phyloP scores from a whole-genome alignment of 345 rosid genomes.

The Salix purpurea region DNA sequence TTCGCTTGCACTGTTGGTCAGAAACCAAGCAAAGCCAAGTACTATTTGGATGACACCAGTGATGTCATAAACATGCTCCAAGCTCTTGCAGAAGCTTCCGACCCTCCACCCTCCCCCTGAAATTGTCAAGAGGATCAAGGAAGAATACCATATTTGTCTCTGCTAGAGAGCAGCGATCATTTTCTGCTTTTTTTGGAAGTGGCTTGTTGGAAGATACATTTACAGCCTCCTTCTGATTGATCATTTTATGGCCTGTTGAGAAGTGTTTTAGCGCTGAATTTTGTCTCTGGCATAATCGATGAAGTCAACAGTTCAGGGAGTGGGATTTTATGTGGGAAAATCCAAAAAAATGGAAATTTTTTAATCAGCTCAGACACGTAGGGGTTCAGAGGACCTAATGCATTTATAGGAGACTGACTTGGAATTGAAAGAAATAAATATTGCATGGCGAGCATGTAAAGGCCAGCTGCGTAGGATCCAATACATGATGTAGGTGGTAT shows the following conservation, averaged over 20 bases:
- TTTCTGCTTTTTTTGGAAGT: constrained; percentile 18
- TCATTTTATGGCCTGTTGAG: constrained; percentile 13
- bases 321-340: constrained; percentile 1
- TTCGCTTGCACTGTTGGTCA: constrained; percentile 94
- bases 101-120: constrained; percentile 37
- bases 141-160: constrained; percentile 9
- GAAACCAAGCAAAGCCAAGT: constrained; percentile 96
- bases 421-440: constrained; percentile 21
- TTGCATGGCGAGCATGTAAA: constrained; percentile 12
- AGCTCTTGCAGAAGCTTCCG: constrained; percentile 60
- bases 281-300: background rate
- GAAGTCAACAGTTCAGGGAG: background rate
- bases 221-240: constrained; percentile 6
- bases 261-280: constrained; percentile 13
- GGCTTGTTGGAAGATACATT: background rate
- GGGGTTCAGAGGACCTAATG: background rate
- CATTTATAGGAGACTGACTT: constrained; percentile 6
- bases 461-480: constrained; percentile 7
- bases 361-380: background rate
- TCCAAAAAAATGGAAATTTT: background rate
- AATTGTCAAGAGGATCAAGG: background rate
- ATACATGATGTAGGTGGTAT: constrained; percentile 6
- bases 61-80: constrained; percentile 59
- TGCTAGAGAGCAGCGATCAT: constrained; percentile 14
- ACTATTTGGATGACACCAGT: constrained; percentile 64